Conservation (phyloP, 2,329 filamentous ascomycete species). For the Verruconis gallopava region DNA sequence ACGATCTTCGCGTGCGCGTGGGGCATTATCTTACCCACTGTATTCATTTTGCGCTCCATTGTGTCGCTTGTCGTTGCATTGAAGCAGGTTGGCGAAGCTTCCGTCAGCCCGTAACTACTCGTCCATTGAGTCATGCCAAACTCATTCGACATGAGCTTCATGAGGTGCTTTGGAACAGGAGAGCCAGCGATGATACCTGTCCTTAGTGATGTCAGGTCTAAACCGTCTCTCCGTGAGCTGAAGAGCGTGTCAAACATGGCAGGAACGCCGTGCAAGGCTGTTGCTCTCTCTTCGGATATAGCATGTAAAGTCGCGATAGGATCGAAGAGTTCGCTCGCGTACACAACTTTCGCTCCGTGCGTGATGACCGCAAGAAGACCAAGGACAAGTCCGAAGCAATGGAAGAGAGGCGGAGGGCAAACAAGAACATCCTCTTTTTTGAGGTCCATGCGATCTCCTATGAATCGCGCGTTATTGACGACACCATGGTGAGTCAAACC, state of each 20-base stretch:
- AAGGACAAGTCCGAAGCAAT: conserved; percentile 72
- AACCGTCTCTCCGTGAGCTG: conserved; percentile 31
- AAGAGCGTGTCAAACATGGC: conserved; percentile 68
- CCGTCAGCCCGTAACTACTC: conserved; percentile 46
- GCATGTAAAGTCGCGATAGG: conserved; percentile 51
- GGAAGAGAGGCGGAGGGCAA: conserved; percentile 73
- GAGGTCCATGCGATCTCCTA: conserved; percentile 59
- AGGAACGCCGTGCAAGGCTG: conserved; percentile 67
- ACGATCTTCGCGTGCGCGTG: conserved; percentile 66
- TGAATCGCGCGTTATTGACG: conserved; percentile 28
- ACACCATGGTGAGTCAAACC: conserved; percentile 45
- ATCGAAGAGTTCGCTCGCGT: conserved; percentile 63
- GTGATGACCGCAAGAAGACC: conserved; percentile 60
- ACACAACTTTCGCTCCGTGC: conserved; percentile 64
- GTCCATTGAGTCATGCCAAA: conserved; percentile 65
- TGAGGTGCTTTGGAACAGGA: conserved; percentile 60
- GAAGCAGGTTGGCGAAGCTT: conserved; percentile 69
- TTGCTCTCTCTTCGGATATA: conserved; percentile 41
- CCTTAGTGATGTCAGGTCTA: conserved; percentile 39
- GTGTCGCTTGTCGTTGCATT: conserved; percentile 65
- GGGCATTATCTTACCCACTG: conserved; percentile 64
- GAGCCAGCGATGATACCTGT: conserved; percentile 72
- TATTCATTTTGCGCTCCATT: conserved; percentile 52
- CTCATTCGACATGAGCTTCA: conserved; percentile 56
- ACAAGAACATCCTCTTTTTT: conserved; percentile 54